These are phyloP conservation scores for Opeltia flavorubescens DNA, from an alignment of 495 filamentous ascomycete species.

Conservation along the genomic window DNA sequence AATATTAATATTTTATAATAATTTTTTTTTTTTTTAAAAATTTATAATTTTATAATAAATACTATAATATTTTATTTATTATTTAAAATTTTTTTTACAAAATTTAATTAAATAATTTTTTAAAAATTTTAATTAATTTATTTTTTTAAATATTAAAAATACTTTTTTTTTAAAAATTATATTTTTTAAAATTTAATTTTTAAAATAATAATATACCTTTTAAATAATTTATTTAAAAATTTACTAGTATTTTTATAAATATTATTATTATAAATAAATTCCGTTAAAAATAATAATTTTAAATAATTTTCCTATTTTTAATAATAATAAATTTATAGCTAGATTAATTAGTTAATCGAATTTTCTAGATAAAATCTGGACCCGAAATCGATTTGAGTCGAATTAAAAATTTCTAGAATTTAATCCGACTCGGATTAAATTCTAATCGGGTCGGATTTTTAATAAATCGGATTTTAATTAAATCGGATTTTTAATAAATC, in stretches of 20 bases:
- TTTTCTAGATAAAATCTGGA: too few species aligned
- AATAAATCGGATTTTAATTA: too few species aligned
- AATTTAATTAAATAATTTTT: not conserved
- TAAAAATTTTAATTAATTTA: not conserved
- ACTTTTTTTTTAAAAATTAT: not conserved
- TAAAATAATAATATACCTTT: not conserved
- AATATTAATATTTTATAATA: not conserved
- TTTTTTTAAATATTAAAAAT: not conserved
- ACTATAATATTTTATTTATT: not conserved
- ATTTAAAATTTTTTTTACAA: not conserved
- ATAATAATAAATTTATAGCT: not conserved
- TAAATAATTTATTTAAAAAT: not conserved
- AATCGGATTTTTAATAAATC: too few species aligned
- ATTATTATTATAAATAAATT: not conserved
- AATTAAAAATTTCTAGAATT: too few species aligned
- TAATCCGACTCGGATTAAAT: too few species aligned
- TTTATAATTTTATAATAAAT: not conserved
- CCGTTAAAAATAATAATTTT: not conserved
- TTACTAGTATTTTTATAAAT: not conserved
- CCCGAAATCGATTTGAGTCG: too few species aligned
- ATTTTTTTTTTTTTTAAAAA: not conserved
- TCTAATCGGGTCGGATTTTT: too few species aligned
- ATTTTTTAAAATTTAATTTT: not conserved
- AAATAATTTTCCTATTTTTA: not conserved
- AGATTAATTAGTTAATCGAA: too few species aligned